Percentiles rank a stretch among this genome's conserved stretches.
phyloP scores from a whole-genome alignment of 768 basidiomycete genomes.

The Russula brevipes region DNA sequence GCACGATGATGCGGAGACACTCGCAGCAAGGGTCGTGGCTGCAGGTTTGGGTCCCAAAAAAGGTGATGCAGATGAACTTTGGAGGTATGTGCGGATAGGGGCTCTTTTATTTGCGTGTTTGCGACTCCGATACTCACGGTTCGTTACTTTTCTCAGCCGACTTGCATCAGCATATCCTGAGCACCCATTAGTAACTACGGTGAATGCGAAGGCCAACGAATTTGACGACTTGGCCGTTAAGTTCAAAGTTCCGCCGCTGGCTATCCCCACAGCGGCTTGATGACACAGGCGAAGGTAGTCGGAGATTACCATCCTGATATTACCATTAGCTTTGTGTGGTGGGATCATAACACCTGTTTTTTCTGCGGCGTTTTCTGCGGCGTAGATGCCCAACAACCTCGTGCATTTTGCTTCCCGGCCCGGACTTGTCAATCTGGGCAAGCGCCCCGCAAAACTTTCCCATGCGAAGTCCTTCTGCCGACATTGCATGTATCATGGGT shows the following conservation, averaged over 20 bases:
- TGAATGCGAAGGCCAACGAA: slow-evolving; percentile 51
- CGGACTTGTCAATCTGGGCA: slow-evolving; percentile 5
- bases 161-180: slow-evolving; percentile 49
- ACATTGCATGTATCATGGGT: not conserved
- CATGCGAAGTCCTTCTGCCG: slow-evolving; percentile 3
- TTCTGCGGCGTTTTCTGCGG: not conserved
- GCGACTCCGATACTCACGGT: slow-evolving; percentile 17
- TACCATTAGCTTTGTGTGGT: not conserved
- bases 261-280: slow-evolving; percentile 29
- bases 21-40: slow-evolving; percentile 63
- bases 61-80: slow-evolving; percentile 59
- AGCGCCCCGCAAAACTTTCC: not conserved
- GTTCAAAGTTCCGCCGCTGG: slow-evolving; percentile 55
- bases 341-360: not conserved
- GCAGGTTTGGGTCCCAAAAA: slow-evolving; percentile 56
- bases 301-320: slow-evolving; percentile 9
- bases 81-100: slow-evolving; percentile 48
- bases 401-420: slow-evolving; percentile 2
- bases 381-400: not conserved
- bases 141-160: slow-evolving; percentile 32
- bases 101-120: not conserved
- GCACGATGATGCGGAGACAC: slow-evolving; percentile 53
- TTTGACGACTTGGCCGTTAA: slow-evolving; percentile 62
- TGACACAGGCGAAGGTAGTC: not conserved
- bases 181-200: slow-evolving; percentile 65